Evolutionary conservation across 106 monocot species (phyloP).

Genomic region (Chionographis japonica): DNA sequence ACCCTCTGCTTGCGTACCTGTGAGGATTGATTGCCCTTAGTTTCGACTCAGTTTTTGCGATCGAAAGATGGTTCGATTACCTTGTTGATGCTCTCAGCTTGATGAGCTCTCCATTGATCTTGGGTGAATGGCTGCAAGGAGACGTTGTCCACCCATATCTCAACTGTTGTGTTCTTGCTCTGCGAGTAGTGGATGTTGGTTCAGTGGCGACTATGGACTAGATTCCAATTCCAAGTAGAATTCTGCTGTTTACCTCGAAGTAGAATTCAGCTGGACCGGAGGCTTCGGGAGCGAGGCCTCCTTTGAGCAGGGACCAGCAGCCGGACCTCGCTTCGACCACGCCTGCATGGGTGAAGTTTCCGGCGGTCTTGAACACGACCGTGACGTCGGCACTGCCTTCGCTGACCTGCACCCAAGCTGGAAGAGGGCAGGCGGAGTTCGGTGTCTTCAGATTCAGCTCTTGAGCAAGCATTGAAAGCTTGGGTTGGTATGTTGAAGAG

Average conservation of each 20-base stretch:
- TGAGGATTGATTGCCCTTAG: background rate
- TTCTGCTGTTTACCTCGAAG: constrained; percentile 45
- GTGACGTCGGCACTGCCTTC: constrained; percentile 23
- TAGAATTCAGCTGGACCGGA: constrained; percentile 49
- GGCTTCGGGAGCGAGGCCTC: constrained; percentile 48
- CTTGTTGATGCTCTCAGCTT: constrained; percentile 37
- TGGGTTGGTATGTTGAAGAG: background rate
- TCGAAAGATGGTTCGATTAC: constrained; percentile 11
- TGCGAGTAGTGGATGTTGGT: constrained; percentile 7
- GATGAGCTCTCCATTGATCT: constrained; percentile 73
- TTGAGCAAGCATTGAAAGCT: too few species aligned
- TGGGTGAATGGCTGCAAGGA: constrained; percentile 78
- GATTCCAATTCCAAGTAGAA: too few species aligned
- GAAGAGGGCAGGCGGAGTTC: background rate
- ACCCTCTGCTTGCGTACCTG: constrained; percentile 44
- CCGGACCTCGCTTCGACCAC: constrained; percentile 38
- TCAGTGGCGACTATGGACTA: background rate
- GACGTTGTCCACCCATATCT: constrained; percentile 79
- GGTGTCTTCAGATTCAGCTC: too few species aligned
- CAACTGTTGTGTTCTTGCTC: constrained; percentile 34
- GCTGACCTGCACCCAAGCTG: constrained; percentile 66
- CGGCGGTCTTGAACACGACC: constrained; percentile 33
- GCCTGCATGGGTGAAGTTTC: constrained; percentile 37
- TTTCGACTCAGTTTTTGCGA: background rate
- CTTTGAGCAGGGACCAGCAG: constrained; percentile 92